Base-by-base conservation (phyloP, 2,329 filamentous ascomycete species). In the Colletotrichum scovillei region DNA sequence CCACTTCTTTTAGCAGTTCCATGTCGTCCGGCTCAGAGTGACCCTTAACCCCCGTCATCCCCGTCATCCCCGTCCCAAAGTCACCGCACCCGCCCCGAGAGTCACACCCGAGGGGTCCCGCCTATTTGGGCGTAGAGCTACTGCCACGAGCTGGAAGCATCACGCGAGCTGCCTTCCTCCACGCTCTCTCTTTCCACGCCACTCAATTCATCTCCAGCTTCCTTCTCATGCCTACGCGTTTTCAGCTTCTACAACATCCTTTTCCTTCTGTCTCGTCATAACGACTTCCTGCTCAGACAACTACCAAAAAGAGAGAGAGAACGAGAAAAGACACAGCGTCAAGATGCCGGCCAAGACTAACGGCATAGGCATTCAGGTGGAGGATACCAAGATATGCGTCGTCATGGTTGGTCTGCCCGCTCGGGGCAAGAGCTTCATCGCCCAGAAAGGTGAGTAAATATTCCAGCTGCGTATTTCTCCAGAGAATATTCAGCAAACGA, bases 401-500 rank as follows among this genome's bases (percentile, higher is more conserved):
- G 95, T 99, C 79, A 98, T 99, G 97, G 97, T 99, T 74, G 97
- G 97, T 77, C 88, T 99, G 81, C 97, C 97, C 68, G 97, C 97
- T 74, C 90, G 97, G 78, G 97, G 97, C 80, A 99, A 99, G 89
- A 98, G 95, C 86, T 91, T 98, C 83, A 98, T 99, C 82, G 96
- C 97, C 77, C 95, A 97, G 80, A 98, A 98, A 90, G 95, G 95
- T 97, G 87, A 80, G 86, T 82, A 35, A 24, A 35, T 11, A 19
- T 19, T 42, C 38, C 8, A 8, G 9, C 59, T 52, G 12, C 46
- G 32, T 58, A 8, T n/a, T 32, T 16, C 52, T 14, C 16, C 9
- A 14, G 46, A 22, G 30, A 35, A 22, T 11, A 16, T 22, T 19
- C 42, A n/a, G 19, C 24, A 52, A n/a, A 16, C 22, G n/a, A 28